phyloP scores from a whole-genome alignment of 2,329 filamentous ascomycete species.

The Podosphaera fusca region DNA sequence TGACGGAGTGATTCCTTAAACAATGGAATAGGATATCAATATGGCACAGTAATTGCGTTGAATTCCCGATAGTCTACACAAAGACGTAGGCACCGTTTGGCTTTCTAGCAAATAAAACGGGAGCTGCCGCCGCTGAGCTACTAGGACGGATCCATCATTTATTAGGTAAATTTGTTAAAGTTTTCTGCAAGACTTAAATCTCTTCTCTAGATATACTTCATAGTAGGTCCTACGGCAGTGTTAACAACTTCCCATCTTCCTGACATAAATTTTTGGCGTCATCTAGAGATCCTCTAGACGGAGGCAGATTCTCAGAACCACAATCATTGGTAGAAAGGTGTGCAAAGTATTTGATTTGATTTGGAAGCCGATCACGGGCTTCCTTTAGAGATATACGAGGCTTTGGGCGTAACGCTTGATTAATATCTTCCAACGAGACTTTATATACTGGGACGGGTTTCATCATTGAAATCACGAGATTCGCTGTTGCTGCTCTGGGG shows the following conservation, averaged over 20 bases:
- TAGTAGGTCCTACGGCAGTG: neutral
- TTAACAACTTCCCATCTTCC: neutral
- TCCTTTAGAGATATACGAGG: neutral
- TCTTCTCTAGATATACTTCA: neutral
- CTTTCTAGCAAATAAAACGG: neutral
- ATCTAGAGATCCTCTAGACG: neutral
- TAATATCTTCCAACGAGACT: neutral
- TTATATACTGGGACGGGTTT: neutral
- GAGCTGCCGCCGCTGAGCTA: neutral
- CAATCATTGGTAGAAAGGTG: neutral
- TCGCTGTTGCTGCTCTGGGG: neutral
- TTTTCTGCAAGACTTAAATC: neutral
- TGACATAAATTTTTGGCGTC: neutral
- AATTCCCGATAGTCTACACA: neutral
- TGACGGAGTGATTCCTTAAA: neutral
- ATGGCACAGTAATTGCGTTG: neutral
- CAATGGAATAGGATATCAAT: neutral
- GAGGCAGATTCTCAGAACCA: neutral
- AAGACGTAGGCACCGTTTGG: neutral
- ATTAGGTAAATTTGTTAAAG: neutral
- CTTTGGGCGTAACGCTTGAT: neutral
- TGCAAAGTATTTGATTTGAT: neutral
- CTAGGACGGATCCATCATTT: neutral
- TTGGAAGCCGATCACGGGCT: neutral
- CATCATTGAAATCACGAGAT: neutral